Base-by-base conservation (phyloP, 306 rosid genomes). In the Vicia sativa region DNA sequence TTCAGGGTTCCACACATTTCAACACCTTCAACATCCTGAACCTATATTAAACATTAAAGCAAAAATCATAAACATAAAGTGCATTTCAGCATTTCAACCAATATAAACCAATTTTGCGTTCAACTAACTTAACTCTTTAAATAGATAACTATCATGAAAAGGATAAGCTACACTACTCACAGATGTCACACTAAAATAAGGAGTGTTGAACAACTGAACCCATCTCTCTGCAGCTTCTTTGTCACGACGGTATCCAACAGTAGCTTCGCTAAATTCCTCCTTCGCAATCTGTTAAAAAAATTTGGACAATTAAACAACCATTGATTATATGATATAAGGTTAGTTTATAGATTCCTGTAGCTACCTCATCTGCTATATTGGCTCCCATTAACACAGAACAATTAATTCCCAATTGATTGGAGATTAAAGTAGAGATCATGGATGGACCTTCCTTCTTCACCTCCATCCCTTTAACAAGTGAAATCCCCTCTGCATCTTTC, bases 361-460 rank as follows among this genome's bases (percentile, higher is more conserved):
- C 19, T 71, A 85, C 97, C 95, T 92, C 96, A 57, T 87, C 82
- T 50, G 98, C 98, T 49, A 92, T 92, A 73, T 92, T 92, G 38
- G 96, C 98, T 9, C 96, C 98, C 96, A 92, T 92, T 28, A 92
- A 78, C 23, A 92, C 98, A 75, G 87, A 92, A 60, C 96, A 92
- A 76, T 84, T 92, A 67, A 87, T 81, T 35, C 86, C 89, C 61
- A 92, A n/a, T 46, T 76, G 80, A 7, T 81, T 73, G 11, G 95
- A 77, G 66, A 89, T 89, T 76, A 92, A 90, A 13, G 84, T 79
- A 52, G 98, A 92, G 73, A 92, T 92, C 98, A 92, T 81, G 85
- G 84, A 81, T 29, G 98, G 96, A 12, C 98, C 98, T 86, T 92
- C 98, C 87, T 76, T 87, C 82, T 92, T 92, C 42, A 89, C 92